Conservation (phyloP, 2,329 filamentous ascomycete genomes). For the Bipolaris gigantea region DNA sequence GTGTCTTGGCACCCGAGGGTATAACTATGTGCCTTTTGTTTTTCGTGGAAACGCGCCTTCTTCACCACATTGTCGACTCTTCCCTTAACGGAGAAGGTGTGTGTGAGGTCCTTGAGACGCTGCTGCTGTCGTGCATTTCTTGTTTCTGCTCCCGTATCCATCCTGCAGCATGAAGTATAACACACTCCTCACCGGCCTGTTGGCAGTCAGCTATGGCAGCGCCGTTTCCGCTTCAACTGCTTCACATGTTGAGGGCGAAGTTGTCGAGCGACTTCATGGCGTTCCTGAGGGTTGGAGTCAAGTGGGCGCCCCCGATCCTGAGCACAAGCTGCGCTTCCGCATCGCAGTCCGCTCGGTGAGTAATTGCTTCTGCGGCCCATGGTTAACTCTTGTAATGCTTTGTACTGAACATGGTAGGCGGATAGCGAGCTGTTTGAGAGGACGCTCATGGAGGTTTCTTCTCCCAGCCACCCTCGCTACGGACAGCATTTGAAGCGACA, state of each 20-base stretch:
- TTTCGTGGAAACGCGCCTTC: background rate
- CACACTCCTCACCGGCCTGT: slow-evolving; percentile 36
- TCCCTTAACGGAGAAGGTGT: background rate
- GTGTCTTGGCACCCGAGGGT: slow-evolving; percentile 4
- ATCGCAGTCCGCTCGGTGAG: slow-evolving; percentile 45
- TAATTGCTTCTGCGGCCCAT: slow-evolving; percentile 3
- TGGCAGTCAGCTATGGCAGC: slow-evolving; percentile 37
- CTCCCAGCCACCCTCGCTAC: slow-evolving; percentile 61
- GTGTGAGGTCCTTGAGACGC: background rate
- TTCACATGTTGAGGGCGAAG: slow-evolving; percentile 32
- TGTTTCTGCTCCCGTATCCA: background rate
- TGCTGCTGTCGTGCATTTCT: background rate
- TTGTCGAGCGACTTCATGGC: slow-evolving; percentile 36
- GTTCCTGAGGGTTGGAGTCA: slow-evolving; percentile 44
- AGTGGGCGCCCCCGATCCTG: slow-evolving; percentile 35
- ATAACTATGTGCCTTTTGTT: background rate
- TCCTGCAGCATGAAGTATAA: slow-evolving; percentile 34
- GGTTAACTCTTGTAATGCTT: background rate
- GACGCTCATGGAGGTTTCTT: slow-evolving; percentile 63
- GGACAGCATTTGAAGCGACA: slow-evolving; percentile 65
- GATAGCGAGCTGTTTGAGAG: slow-evolving; percentile 58
- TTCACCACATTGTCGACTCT: background rate
- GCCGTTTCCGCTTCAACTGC: slow-evolving; percentile 20
- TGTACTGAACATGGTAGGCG: slow-evolving; percentile 46
- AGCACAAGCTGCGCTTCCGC: slow-evolving; percentile 43